phyloP scores from a whole-genome alignment of 83 land plant species.

The Picea engelmannii region DNA sequence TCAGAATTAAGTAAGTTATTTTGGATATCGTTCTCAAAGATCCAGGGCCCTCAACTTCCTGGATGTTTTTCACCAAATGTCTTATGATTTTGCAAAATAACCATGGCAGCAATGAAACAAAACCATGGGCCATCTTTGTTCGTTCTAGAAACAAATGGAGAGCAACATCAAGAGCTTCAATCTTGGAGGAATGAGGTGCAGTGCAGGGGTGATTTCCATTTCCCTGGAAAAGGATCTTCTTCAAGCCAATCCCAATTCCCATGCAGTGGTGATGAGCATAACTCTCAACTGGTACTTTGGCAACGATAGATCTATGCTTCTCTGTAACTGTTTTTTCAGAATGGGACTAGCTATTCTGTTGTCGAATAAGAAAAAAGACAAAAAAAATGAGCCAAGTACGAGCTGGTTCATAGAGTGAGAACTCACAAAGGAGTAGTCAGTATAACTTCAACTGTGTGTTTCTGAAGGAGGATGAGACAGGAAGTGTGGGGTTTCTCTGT shows the following conservation, averaged over 20 bases:
- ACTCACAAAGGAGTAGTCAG: conserved; percentile 11
- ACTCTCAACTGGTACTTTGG: conserved; percentile 17
- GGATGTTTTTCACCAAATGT: too few species aligned
- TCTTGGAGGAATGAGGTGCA: conserved; percentile 17
- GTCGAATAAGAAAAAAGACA: background rate
- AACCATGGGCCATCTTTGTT: too few species aligned
- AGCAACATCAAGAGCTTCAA: conserved; percentile 8
- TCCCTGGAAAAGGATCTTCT: conserved; percentile 13
- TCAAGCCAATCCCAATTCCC: conserved; percentile 2
- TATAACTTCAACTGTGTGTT: background rate
- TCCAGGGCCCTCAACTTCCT: too few species aligned
- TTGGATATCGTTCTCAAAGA: too few species aligned
- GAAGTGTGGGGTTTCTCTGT: conserved; percentile 11
- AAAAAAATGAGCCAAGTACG: background rate
- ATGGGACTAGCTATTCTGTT: conserved; percentile 2
- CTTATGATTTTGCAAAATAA: too few species aligned
- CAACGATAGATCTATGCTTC: conserved; percentile 16
- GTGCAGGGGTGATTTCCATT: conserved; percentile 13
- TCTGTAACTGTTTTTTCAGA: conserved; percentile 14
- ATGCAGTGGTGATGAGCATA: background rate
- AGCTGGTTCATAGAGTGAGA: conserved; percentile 9
- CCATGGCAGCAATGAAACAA: too few species aligned
- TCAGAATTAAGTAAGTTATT: too few species aligned
- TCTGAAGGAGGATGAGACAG: conserved; percentile 9
- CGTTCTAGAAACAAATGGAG: background rate